These are phyloP conservation scores for Neoarthrinium moseri DNA, from an alignment of 2,329 filamentous ascomycete species.

Conservation along the genomic window DNA sequence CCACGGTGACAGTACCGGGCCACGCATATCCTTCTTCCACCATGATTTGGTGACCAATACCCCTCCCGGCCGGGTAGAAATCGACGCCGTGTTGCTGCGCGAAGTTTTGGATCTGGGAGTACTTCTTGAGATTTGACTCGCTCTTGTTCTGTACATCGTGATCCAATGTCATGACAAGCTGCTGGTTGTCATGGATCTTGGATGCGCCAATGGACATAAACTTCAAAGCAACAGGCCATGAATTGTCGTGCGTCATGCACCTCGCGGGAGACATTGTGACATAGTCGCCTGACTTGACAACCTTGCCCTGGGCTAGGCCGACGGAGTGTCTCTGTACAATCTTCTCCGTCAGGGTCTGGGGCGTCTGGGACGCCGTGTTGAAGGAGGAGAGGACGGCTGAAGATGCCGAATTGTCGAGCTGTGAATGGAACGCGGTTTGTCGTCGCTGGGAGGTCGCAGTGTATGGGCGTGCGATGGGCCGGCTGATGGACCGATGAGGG, in stretches of 20 bases:
- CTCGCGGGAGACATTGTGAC: constrained; percentile 69
- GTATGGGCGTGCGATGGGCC: constrained; percentile 2
- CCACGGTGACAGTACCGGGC: constrained; percentile 82
- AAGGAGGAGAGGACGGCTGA: constrained; percentile 9
- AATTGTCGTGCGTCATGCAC: constrained; percentile 88
- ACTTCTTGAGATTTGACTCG: constrained; percentile 79
- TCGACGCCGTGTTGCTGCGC: constrained; percentile 73
- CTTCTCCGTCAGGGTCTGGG: constrained; percentile 89
- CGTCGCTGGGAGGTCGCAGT: neutral
- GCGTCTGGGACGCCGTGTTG: constrained; percentile 20
- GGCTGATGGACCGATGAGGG: neutral
- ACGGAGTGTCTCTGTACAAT: constrained; percentile 82
- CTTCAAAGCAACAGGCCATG: constrained; percentile 71
- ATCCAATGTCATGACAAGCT: constrained; percentile 82
- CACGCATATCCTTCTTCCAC: constrained; percentile 80
- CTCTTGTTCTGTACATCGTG: constrained; percentile 86
- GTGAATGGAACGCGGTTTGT: constrained; percentile 11
- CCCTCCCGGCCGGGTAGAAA: constrained; percentile 74
- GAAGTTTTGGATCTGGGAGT: constrained; percentile 77
- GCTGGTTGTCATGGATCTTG: constrained; percentile 66
- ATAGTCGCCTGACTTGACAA: constrained; percentile 79
- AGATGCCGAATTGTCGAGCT: constrained; percentile 7
- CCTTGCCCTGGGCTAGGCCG: constrained; percentile 73
- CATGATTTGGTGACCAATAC: constrained; percentile 92
- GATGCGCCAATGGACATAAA: constrained; percentile 82